A percentile compares a stretch with the other conserved stretches of the same genome.
Evolutionary conservation across 805 yeast genomes (phyloP).

Genomic region (Starmerella stigmatis): DNA sequence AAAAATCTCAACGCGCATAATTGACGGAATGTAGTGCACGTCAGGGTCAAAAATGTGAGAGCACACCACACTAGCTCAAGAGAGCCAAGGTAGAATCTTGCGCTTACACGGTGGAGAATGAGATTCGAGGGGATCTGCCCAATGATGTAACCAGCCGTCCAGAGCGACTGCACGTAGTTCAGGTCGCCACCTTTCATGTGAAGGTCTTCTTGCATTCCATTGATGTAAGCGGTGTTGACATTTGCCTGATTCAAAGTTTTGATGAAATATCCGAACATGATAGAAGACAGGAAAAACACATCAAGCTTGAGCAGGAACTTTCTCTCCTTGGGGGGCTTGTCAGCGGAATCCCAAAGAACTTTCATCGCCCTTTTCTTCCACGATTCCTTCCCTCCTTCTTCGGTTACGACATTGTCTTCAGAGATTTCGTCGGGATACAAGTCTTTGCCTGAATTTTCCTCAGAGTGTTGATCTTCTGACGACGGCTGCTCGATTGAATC

Average conservation of each 20-base stretch:
- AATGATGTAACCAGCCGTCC: slow-evolving; percentile 44
- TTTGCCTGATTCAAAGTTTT: slow-evolving; percentile 38
- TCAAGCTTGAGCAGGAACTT: slow-evolving; percentile 32
- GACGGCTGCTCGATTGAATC: too few species aligned
- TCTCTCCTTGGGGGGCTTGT: slow-evolving; percentile 34
- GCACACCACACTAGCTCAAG: slow-evolving; percentile 39
- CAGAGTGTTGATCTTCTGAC: too few species aligned
- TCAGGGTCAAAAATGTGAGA: slow-evolving; percentile 33
- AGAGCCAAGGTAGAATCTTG: slow-evolving; percentile 38
- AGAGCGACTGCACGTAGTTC: slow-evolving; percentile 37
- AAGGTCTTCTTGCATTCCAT: slow-evolving; percentile 40
- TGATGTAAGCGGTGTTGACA: slow-evolving; percentile 39
- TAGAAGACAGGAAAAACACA: slow-evolving; percentile 34
- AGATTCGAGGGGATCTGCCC: slow-evolving; percentile 41
- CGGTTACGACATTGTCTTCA: background rate
- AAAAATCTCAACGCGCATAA: slow-evolving; percentile 30
- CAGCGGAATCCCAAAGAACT: slow-evolving; percentile 28
- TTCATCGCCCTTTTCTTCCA: slow-evolving; percentile 4
- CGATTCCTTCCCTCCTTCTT: background rate
- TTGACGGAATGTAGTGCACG: slow-evolving; percentile 39
- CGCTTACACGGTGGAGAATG: slow-evolving; percentile 36
- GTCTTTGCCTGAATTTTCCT: too few species aligned
- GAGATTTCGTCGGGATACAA: background rate
- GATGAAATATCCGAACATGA: slow-evolving; percentile 39
- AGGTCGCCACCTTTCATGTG: slow-evolving; percentile 36